A percentile compares a stretch with the other conserved stretches of the same genome.
These are phyloP conservation scores for Exserohilum rostratum DNA, from an alignment of 2,329 filamentous ascomycete species.

Conservation along the genomic window DNA sequence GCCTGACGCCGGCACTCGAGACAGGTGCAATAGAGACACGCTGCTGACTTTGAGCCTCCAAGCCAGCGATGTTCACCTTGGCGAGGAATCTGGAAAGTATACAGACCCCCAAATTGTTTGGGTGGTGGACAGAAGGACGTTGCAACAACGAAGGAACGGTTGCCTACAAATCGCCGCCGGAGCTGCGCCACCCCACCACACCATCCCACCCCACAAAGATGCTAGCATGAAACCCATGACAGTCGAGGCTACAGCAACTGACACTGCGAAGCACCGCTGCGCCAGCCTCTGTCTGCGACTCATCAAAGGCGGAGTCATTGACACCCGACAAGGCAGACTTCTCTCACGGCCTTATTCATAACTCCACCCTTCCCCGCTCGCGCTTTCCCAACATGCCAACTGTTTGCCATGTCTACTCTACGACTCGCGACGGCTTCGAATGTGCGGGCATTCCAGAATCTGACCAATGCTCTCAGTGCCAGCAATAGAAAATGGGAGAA, in stretches of 20 bases:
- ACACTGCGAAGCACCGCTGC: not conserved
- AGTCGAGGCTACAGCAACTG: slow-evolving; percentile 3
- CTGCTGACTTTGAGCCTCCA: not conserved
- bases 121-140: slow-evolving; percentile 4
- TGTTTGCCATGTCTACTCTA: slow-evolving; percentile 29
- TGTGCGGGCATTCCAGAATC: slow-evolving; percentile 37
- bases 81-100: not conserved
- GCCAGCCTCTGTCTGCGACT: not conserved
- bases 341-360: not conserved
- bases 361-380: not conserved
- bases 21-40: slow-evolving; percentile 4
- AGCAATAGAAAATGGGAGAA: slow-evolving; percentile 18
- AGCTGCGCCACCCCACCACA: slow-evolving; percentile 16
- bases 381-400: slow-evolving; percentile 18
- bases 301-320: not conserved
- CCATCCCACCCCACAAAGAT: slow-evolving; percentile 11
- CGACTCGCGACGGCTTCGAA: slow-evolving; percentile 39
- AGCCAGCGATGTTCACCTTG: no score
- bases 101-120: not conserved
- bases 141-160: not conserved
- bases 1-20: slow-evolving; percentile 7
- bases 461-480: slow-evolving; percentile 26
- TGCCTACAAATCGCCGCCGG: slow-evolving; percentile 9
- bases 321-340: not conserved
- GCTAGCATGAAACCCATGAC: slow-evolving; percentile 7